phyloP scores from a whole-genome alignment of 441 rosid genomes.

The Biscutella laevigata region DNA sequence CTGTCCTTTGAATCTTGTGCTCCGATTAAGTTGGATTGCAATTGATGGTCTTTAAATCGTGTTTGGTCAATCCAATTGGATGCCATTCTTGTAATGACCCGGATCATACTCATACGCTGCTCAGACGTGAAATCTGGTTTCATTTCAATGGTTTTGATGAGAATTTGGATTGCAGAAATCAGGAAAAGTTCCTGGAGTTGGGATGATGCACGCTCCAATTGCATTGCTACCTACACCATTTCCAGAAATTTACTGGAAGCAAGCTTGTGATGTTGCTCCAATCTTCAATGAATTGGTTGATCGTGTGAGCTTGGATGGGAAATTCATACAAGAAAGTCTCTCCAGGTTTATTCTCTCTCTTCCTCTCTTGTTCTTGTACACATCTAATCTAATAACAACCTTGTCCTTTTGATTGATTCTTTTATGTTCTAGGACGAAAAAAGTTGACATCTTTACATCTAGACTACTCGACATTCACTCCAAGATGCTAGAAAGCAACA shows the following conservation, averaged over 20 bases:
- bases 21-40: background rate
- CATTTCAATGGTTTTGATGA: background rate
- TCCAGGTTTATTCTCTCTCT: conserved; percentile 48
- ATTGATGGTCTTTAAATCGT: background rate
- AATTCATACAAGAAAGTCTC: conserved; percentile 71
- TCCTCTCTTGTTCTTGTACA: too few species aligned
- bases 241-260: conserved; percentile 63
- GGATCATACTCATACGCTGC: conserved; percentile 1
- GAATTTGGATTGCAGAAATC: conserved; percentile 50
- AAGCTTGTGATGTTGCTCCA: conserved; percentile 87
- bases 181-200: conserved; percentile 82
- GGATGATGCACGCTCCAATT: conserved; percentile 85
- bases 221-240: conserved; percentile 69
- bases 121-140: too few species aligned
- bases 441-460: conserved; percentile 83
- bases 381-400: background rate
- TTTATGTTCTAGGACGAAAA: conserved; percentile 59
- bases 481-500: conserved; percentile 75
- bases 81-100: background rate
- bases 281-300: conserved; percentile 88
- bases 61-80: background rate
- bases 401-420: conserved; percentile 9
- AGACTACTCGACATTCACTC: conserved; percentile 90
- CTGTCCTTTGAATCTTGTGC: background rate
- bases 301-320: conserved; percentile 89